These are phyloP conservation scores for Neoboletus subvelutipes DNA, from an alignment of 768 basidiomycete species.

Conservation along the genomic window DNA sequence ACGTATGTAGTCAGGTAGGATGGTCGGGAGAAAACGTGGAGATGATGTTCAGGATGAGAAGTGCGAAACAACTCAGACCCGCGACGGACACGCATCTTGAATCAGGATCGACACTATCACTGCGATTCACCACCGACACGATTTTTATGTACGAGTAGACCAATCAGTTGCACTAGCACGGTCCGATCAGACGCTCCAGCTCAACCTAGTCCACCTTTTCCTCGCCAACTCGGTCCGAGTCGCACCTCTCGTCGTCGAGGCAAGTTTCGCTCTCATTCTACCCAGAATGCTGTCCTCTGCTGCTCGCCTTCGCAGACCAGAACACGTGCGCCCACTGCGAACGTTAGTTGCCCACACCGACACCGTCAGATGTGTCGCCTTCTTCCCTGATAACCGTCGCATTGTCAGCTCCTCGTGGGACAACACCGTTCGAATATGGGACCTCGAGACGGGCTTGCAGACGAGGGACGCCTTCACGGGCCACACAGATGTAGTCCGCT, in stretches of 20 bases:
- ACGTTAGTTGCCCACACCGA: slow-evolving; percentile 35
- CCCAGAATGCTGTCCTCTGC: slow-evolving; percentile 23
- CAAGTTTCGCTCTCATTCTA: background rate
- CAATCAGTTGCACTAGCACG: background rate
- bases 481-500: slow-evolving; percentile 30
- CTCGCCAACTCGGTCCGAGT: background rate
- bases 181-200: background rate
- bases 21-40: background rate
- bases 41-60: background rate
- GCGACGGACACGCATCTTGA: background rate
- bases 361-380: slow-evolving; percentile 27
- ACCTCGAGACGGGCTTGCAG: slow-evolving; percentile 19
- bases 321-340: slow-evolving; percentile 24
- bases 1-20: background rate
- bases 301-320: slow-evolving; percentile 22
- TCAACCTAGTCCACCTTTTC: background rate
- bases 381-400: slow-evolving; percentile 29
- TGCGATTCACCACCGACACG: too few relatives aligned
- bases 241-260: background rate
- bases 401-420: slow-evolving; percentile 28
- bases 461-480: slow-evolving; percentile 20
- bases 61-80: background rate
- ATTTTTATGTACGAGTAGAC: background rate
- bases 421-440: slow-evolving; percentile 30
- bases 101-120: background rate